A percentile compares a stretch with the other conserved stretches of the same genome.
phyloP scores from a whole-genome alignment of 805 yeast species.

The Kuraishia borneana region DNA sequence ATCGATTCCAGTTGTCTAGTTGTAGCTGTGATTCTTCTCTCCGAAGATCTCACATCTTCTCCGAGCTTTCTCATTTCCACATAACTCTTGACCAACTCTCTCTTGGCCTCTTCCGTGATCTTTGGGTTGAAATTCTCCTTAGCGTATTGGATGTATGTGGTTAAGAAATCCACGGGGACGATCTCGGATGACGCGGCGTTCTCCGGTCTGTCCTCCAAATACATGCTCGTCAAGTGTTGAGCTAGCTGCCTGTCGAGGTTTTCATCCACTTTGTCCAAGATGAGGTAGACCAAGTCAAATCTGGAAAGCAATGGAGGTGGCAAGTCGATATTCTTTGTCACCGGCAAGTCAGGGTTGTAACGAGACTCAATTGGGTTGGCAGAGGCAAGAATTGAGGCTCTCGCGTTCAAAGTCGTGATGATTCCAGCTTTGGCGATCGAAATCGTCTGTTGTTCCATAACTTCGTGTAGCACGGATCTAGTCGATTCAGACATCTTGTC shows the following conservation, averaged over 20 bases:
- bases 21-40: constrained; percentile 92
- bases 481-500: constrained; percentile 96
- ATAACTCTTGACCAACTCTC: constrained; percentile 75
- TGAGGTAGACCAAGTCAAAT: constrained; percentile 87
- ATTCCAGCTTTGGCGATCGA: constrained; percentile 98
- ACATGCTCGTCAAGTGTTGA: constrained; percentile 81
- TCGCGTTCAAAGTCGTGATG: constrained; percentile 90
- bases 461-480: constrained; percentile 92
- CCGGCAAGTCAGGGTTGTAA: constrained; percentile 91
- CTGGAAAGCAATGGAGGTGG: constrained; percentile 95
- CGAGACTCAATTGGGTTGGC: constrained; percentile 96
- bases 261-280: constrained; percentile 89
- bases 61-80: constrained; percentile 93
- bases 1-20: constrained; percentile 94
- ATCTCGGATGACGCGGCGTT: constrained; percentile 59
- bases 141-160: constrained; percentile 89
- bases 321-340: constrained; percentile 86
- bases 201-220: constrained; percentile 76
- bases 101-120: constrained; percentile 70
- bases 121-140: constrained; percentile 76
- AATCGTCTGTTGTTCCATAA: constrained; percentile 98
- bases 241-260: constrained; percentile 78
- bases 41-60: constrained; percentile 78
- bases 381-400: constrained; percentile 91
- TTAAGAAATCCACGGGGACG: constrained; percentile 78